Evolutionary conservation across 345 rosid genomes (phyloP), one percentile per base, ranked within the genome.

Genomic region (Citrus unshiu): DNA sequence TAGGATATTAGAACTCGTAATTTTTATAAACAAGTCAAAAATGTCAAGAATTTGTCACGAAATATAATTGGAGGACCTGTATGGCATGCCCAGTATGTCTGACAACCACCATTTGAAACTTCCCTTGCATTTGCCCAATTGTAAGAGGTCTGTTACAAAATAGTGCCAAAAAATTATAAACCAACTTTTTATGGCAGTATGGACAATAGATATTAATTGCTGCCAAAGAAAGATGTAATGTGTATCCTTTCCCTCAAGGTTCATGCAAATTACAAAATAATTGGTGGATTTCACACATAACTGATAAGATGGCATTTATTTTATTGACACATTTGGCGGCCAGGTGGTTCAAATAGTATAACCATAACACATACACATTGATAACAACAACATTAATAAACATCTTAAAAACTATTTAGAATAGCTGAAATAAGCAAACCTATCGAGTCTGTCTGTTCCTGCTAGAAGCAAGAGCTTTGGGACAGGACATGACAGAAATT

Each of bases 71-170:
- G 29, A 5, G 40, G 51, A 95, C 99, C 98, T 95, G 99, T 78
- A 95, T 95, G 66, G 98, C 98, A 89, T 95, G 99, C 61, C 98
- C 98, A 0, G 99, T 91, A 85, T 95, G 94, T 81, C 95, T 92
- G 49, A 95, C 93, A 39, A 93, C 95, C 29, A 94, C 92, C 98
- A 95, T 92, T 85, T 95, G 99, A 83, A 95, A 95, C 83, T 95
- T 93, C 78, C 99, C 99, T 93, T 93, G 98, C 99, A 95, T 95
- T 87, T 95, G 98, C 67, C 97, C 98, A 74, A 95, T 95, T 78
- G 99, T 93, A 68, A 93, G 98, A 46, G 92, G 70, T 85, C 99
- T 95, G 87, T 79, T 32, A 72, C 78, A 74, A 66, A 77, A 73
- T 19, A 70, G 56, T 7, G 30, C 60, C 74, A 60, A 64, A 18